Conservation (phyloP, 2,329 filamentous ascomycete genomes). For the Cladosporium colombiae region DNA sequence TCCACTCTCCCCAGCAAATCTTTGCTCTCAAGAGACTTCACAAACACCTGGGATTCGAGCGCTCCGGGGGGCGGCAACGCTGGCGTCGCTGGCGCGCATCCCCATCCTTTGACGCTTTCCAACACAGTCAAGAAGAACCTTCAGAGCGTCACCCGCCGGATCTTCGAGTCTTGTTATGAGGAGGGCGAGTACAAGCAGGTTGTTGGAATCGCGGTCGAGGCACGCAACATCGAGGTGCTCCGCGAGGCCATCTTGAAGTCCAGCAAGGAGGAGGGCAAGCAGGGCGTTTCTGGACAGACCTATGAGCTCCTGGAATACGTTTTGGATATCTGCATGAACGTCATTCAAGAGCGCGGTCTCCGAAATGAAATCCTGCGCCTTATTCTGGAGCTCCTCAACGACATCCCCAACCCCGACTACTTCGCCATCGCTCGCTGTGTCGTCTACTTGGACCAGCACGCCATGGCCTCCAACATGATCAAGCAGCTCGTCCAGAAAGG, state of each 20-base stretch:
- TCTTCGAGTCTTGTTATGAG: slow-evolving; percentile 87
- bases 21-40: slow-evolving; percentile 80
- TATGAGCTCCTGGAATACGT: slow-evolving; percentile 98
- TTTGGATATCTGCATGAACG: slow-evolving; percentile 93
- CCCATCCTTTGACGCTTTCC: slow-evolving; percentile 66
- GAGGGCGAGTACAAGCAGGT: slow-evolving; percentile 91
- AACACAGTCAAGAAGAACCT: slow-evolving; percentile 76
- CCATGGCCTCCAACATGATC: slow-evolving; percentile 85
- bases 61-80: slow-evolving; percentile 58
- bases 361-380: slow-evolving; percentile 82
- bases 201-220: slow-evolving; percentile 93
- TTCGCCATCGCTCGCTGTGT: slow-evolving; percentile 98
- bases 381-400: slow-evolving; percentile 92
- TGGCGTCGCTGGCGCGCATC: slow-evolving; percentile 55
- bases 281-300: slow-evolving; percentile 62
- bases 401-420: slow-evolving; percentile 90
- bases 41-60: slow-evolving; percentile 59
- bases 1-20: slow-evolving; percentile 92
- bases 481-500: slow-evolving; percentile 77
- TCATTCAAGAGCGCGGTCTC: slow-evolving; percentile 89
- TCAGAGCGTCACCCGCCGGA: slow-evolving; percentile 78
- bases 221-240: slow-evolving; percentile 85
- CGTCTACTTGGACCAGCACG: slow-evolving; percentile 89
- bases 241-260: slow-evolving; percentile 83
- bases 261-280: slow-evolving; percentile 80